These are phyloP conservation scores for Grifola frondosa DNA, from an alignment of 1,284 basidiomycete species.

Conservation along the genomic window DNA sequence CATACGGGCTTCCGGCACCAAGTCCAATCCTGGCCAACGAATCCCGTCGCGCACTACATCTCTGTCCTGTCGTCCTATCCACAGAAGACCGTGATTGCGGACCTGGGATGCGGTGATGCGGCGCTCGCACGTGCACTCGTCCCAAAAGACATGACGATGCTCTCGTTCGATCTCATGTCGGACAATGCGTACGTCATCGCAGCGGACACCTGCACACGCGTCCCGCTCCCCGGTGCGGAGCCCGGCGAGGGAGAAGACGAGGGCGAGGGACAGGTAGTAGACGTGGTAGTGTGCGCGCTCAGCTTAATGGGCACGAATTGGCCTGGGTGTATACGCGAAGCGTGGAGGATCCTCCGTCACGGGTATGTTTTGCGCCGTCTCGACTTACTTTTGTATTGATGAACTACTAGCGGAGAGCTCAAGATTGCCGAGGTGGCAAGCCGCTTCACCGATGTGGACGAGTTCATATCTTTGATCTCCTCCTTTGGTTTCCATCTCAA, in stretches of 20 bases:
- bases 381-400: neutral
- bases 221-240: constrained; percentile 83
- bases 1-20: constrained; percentile 88
- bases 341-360: constrained; percentile 80
- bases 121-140: constrained; percentile 77
- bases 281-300: constrained; percentile 91
- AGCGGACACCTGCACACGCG: constrained; percentile 72
- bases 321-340: constrained; percentile 87
- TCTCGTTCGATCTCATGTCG: constrained; percentile 82
- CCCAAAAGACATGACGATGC: constrained; percentile 65
- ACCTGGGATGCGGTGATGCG: constrained; percentile 96
- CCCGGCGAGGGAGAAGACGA: constrained; percentile 18
- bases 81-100: constrained; percentile 75
- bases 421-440: constrained; percentile 97
- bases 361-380: constrained; percentile 59
- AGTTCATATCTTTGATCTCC: constrained; percentile 73
- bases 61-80: constrained; percentile 59
- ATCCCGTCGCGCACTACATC: constrained; percentile 83
- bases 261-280: constrained; percentile 75
- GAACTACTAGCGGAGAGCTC: constrained; percentile 69
- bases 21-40: constrained; percentile 88
- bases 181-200: constrained; percentile 74
- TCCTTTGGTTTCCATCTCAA: constrained; percentile 81
- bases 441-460: constrained; percentile 72
- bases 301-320: constrained; percentile 98